These are phyloP conservation scores for Colletotrichum sidae DNA, from an alignment of 2,329 filamentous ascomycete genomes.

Conservation along the genomic window DNA sequence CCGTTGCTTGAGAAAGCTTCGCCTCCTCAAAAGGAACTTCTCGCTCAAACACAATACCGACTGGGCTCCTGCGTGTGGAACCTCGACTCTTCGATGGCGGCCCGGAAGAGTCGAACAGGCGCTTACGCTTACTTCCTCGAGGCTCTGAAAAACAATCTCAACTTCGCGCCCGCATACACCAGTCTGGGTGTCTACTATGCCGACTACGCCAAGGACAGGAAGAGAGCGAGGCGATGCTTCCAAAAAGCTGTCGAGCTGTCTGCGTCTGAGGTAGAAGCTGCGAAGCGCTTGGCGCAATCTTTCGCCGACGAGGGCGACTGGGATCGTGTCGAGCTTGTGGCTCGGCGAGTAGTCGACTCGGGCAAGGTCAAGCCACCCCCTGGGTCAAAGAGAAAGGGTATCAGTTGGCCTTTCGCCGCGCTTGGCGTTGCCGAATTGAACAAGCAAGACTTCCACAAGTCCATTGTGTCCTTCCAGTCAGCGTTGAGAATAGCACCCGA, in stretches of 20 bases:
- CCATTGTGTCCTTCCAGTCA: constrained; percentile 91
- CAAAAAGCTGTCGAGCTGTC: constrained; percentile 97
- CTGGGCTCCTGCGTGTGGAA: constrained; percentile 91
- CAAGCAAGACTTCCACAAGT: constrained; percentile 89
- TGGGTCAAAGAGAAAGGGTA: constrained; percentile 90
- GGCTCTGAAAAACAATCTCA: constrained; percentile 87
- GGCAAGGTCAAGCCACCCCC: constrained; percentile 91
- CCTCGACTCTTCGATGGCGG: constrained; percentile 76
- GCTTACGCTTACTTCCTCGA: constrained; percentile 87
- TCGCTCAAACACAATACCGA: constrained; percentile 87
- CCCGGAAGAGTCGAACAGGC: constrained; percentile 82
- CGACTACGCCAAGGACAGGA: constrained; percentile 90
- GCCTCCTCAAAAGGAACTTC: constrained; percentile 73
- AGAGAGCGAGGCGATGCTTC: constrained; percentile 89
- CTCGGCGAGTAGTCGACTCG: constrained; percentile 92
- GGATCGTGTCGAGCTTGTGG: constrained; percentile 94
- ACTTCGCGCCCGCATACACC: constrained; percentile 90
- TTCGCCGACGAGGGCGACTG: constrained; percentile 94
- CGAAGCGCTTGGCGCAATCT: constrained; percentile 84
- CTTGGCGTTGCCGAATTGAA: constrained; percentile 95
- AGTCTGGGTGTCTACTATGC: constrained; percentile 90
- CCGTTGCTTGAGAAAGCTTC: constrained; percentile 72
- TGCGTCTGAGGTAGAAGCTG: constrained; percentile 84
- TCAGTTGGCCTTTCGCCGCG: constrained; percentile 96
- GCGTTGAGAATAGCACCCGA: constrained; percentile 85